phyloP scores from a whole-genome alignment of 2,329 filamentous ascomycete species.

The Ascochyta lentis region DNA sequence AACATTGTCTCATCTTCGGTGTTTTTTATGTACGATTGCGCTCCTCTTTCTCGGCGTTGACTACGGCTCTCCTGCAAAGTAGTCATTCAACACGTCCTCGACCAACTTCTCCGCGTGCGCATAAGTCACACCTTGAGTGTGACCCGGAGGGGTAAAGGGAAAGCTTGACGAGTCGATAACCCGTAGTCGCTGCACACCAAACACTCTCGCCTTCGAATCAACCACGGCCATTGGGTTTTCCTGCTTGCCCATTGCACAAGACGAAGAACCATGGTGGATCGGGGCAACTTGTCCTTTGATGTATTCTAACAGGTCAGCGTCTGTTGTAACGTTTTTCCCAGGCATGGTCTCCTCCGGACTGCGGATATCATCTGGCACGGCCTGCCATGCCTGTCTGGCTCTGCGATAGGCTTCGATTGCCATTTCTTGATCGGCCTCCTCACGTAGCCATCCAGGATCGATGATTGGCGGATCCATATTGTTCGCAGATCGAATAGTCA shows the following conservation, averaged over 20 bases:
- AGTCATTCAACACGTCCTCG: conserved; percentile 12
- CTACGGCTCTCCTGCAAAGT: not conserved
- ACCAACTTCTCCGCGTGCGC: conserved; percentile 43
- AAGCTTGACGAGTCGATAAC: conserved; percentile 45
- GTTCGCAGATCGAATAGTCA: conserved; percentile 37
- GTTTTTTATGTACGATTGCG: no score
- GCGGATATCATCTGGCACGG: conserved; percentile 21
- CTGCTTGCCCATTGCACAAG: conserved; percentile 32
- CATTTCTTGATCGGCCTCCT: conserved; percentile 36
- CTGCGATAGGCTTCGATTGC: conserved; percentile 40
- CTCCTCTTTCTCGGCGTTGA: not conserved
- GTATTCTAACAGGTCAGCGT: conserved; percentile 30
- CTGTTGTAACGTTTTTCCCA: conserved; percentile 21
- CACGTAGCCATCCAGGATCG: conserved; percentile 44
- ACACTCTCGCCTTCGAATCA: conserved; percentile 42
- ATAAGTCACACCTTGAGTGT: conserved; percentile 39
- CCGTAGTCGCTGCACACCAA: conserved; percentile 39
- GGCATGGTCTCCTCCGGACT: conserved; percentile 29
- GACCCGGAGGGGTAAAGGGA: conserved; percentile 45
- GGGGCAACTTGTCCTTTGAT: conserved; percentile 20
- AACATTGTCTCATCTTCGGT: no score
- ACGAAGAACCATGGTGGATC: conserved; percentile 29
- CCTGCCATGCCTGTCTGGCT: conserved; percentile 21
- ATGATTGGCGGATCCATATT: conserved; percentile 39
- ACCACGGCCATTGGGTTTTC: conserved; percentile 42